Evolutionary conservation across 2,329 filamentous ascomycete species (phyloP), one percentile per base, ranked within the genome.

Genomic region (Cladorrhinum sp.): DNA sequence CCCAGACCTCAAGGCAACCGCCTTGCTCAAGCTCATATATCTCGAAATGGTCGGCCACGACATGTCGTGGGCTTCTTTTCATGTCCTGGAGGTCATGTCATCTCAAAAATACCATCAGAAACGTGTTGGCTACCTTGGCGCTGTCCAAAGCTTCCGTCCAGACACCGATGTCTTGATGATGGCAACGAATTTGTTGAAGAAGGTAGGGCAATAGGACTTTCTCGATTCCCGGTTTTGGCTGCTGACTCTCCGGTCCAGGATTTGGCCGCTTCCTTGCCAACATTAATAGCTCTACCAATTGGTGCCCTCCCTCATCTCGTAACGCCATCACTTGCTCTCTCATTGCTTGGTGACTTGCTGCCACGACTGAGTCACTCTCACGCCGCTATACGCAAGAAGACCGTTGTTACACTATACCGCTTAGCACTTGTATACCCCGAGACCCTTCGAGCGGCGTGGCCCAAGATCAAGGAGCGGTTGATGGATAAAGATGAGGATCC

Each of bases 51-150:
- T 98, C 68, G 95, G 95, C 14, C 91, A 98, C 74, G 95, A 98
- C 76, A 99, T 99, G 95, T 97, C 94, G 2, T 99, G 95, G 95
- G 95, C 95, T 3, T 93, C 93, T 12, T 99, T 99, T 77, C 91
- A 99, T 74, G 94, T 98, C 57, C 87, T 99, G 53, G 95, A 99
- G 78, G 95, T 99, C 77, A 99, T 99, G 95, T 96, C 93, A 39
- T 96, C 92, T 42, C 82, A 89, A 53, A 98, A 97, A 74, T 96
- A 96, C 74, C 84, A 92, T 67, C 94, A 97, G 76, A 99, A 99
- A 77, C 85, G 94, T 66, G 92, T 97, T 50, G 95, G 94, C 61
- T 99, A 99, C 74, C 82, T 99, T 20, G 94, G 90, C 14, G 95
- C 95, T 8, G 92, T 96, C 28, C 95, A 99, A 80, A 98, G 90